Evolutionary conservation across 495 filamentous ascomycete species (phyloP).

Genomic region (Neurospora sp.): DNA sequence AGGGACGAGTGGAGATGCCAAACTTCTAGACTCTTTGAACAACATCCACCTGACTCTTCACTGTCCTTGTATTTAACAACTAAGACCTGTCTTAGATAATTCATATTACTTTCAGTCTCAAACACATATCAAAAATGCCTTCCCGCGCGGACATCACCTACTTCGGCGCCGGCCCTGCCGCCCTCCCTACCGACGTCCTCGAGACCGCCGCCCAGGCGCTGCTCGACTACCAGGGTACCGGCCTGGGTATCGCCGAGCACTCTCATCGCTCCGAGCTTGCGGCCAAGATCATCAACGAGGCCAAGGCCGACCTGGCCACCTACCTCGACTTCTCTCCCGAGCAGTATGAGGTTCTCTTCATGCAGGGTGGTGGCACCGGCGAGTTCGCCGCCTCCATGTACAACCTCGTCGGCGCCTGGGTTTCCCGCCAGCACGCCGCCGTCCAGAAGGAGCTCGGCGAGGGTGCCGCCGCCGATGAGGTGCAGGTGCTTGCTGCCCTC

Average conservation of each 20-base stretch:
- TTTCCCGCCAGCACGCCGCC: constrained; percentile 47
- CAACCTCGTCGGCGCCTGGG: constrained; percentile 75
- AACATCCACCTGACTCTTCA: constrained; percentile 1
- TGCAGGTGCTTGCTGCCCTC: constrained; percentile 45
- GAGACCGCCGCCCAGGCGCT: constrained; percentile 63
- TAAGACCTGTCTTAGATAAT: background rate
- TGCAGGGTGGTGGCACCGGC: constrained; percentile 76
- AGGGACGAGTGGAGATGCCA: background rate
- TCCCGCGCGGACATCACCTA: constrained; percentile 24
- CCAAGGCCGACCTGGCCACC: constrained; percentile 52
- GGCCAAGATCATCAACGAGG: constrained; percentile 53
- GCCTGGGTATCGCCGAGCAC: constrained; percentile 75
- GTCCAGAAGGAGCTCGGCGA: constrained; percentile 25
- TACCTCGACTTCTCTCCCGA: constrained; percentile 62
- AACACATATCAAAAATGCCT: constrained; percentile 17
- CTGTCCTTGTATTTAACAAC: background rate
- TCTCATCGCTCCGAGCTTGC: constrained; percentile 80
- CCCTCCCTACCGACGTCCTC: constrained; percentile 69
- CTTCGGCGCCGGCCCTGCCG: constrained; percentile 81
- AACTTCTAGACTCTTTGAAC: background rate
- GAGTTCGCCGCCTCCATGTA: constrained; percentile 74
- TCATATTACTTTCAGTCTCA: background rate
- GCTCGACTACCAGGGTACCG: constrained; percentile 71
- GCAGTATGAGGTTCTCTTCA: constrained; percentile 69
- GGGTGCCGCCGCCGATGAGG: constrained; percentile 36